Conservation (phyloP, 2,329 filamentous ascomycete genomes). For the Lachnellula cervina region DNA sequence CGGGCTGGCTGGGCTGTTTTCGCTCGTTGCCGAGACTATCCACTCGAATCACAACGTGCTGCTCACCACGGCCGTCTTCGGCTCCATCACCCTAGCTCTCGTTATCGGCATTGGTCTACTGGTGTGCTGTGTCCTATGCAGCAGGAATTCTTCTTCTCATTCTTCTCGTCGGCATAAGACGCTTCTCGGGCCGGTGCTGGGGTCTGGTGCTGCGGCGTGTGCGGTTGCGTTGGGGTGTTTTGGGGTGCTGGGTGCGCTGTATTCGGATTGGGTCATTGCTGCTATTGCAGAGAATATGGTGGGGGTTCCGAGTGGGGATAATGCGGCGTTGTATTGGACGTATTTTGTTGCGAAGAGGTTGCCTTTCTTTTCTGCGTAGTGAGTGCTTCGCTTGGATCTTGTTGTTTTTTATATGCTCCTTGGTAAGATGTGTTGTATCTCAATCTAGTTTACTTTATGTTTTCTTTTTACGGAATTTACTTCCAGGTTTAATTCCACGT, state of each 20-base stretch:
- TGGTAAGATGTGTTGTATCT: no score
- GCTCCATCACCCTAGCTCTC: neutral
- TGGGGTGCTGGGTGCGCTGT: slow-evolving; percentile 8
- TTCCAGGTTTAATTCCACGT: no score
- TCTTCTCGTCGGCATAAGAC: neutral
- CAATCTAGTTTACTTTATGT: no score
- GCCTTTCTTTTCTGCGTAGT: neutral
- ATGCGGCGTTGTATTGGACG: slow-evolving; percentile 11
- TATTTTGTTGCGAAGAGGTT: slow-evolving; percentile 14
- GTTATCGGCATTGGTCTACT: neutral
- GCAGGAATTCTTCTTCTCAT: neutral
- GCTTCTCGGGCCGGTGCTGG: neutral
- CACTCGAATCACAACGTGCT: slow-evolving; percentile 1
- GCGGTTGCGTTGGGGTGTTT: neutral
- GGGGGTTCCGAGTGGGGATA: slow-evolving; percentile 7
- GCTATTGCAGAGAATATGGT: slow-evolving; percentile 10
- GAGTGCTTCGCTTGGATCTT: neutral
- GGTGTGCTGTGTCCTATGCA: neutral
- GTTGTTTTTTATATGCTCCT: no score
- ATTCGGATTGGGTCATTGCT: slow-evolving; percentile 14
- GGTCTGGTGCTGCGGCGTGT: neutral
- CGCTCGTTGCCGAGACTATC: slow-evolving; percentile 5
- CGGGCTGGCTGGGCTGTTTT: slow-evolving; percentile 7
- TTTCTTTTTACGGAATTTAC: no score
- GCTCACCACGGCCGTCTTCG: slow-evolving; percentile 4